A percentile compares a stretch with the other conserved stretches of the same genome.
These are phyloP conservation scores for Neoboletus brunneissimus DNA, from an alignment of 768 basidiomycete genomes.

Conservation along the genomic window DNA sequence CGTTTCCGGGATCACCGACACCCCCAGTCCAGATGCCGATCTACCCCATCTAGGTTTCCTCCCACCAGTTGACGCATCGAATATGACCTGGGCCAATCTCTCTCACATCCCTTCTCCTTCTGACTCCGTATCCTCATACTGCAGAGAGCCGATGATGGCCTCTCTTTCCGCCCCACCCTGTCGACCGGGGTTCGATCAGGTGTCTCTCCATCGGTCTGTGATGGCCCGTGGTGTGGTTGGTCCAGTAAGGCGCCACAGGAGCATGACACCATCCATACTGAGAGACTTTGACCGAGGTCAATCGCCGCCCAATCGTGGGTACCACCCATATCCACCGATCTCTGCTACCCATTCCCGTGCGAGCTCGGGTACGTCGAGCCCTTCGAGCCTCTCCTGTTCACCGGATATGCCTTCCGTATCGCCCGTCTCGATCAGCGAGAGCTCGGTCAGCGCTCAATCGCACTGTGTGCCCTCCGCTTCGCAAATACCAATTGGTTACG, in stretches of 20 bases:
- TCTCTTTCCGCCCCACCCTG: conserved; percentile 62
- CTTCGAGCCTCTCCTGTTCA: conserved; percentile 27
- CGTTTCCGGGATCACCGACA: conserved; percentile 14
- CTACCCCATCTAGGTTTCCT: conserved; percentile 21
- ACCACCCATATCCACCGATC: conserved; percentile 52
- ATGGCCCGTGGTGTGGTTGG: conserved; percentile 42
- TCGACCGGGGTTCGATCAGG: conserved; percentile 60
- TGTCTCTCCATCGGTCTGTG: conserved; percentile 24
- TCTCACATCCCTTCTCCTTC: conserved; percentile 14
- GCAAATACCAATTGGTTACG: conserved; percentile 22
- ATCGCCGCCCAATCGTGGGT: conserved; percentile 47
- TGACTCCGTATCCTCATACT: conserved; percentile 29
- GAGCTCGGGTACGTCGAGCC: conserved; percentile 31
- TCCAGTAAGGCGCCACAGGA: conserved; percentile 66
- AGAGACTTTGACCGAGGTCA: conserved; percentile 50
- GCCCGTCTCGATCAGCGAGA: conserved; percentile 16
- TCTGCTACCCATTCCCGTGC: conserved; percentile 29
- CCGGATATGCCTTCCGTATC: conserved; percentile 28
- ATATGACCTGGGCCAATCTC: conserved; percentile 24
- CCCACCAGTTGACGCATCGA: conserved; percentile 22
- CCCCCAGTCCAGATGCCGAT: conserved; percentile 18
- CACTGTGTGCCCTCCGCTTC: conserved; percentile 22
- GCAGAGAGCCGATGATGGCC: conserved; percentile 44
- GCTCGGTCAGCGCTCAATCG: conserved; percentile 12
- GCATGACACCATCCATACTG: conserved; percentile 68